Evolutionary conservation across 257 asterid genomes (phyloP).

Genomic region (Sherardia arvensis): DNA sequence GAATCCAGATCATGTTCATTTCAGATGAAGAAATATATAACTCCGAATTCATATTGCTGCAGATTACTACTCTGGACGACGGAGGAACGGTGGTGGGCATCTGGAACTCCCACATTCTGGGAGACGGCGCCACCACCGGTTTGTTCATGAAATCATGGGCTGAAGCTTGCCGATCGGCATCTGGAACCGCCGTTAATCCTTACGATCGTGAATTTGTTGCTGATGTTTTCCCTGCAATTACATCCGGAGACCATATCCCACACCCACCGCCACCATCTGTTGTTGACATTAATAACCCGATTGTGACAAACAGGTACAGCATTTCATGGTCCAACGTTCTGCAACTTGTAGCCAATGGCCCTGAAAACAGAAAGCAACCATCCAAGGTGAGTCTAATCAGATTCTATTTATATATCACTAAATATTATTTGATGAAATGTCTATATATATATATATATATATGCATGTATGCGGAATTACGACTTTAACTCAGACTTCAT

Average conservation of each 20-base stretch:
- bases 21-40: no score
- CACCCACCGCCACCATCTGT: background rate
- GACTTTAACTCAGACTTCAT: no score
- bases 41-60: no score
- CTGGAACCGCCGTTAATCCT: background rate
- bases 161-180: background rate
- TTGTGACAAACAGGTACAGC: conserved; percentile 1
- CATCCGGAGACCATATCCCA: background rate
- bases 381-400: background rate
- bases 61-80: conserved; percentile 8
- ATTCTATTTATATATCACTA: no score
- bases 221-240: conserved; percentile 7
- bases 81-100: conserved; percentile 12
- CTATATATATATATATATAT: no score
- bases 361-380: background rate
- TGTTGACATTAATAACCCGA: background rate
- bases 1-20: no score
- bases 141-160: conserved; percentile 14
- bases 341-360: background rate
- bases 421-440: no score
- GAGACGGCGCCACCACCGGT: background rate
- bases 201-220: background rate
- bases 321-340: background rate
- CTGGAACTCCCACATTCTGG: conserved; percentile 11
- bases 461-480: no score